Base-by-base conservation (phyloP, 345 rosid species). In the Litchi chinensis region DNA sequence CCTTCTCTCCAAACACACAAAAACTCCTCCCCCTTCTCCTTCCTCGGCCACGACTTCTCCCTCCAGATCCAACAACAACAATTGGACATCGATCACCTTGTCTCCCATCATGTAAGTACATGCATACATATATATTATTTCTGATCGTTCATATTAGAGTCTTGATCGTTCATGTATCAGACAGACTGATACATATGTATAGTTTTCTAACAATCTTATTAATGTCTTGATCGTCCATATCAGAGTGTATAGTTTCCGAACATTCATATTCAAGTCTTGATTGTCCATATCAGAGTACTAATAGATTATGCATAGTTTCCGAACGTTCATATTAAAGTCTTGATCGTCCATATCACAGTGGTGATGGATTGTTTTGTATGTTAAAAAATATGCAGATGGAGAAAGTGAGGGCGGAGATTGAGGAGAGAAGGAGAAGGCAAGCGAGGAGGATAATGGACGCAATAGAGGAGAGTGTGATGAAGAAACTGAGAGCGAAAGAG, bases 11-110 rank as follows among this genome's bases (percentile, higher is more conserved):
- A 24, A 43, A 76, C 70, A 60, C 48, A 67, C 21, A 87, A 80
- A 70, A 73, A 83, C 52, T 56, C 70, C n/a, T 13, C 76, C 62
- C 79, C 87, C 18, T 87, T 82, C 48, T 87, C 95, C 21, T 90
- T 93, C 66, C 87, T 94, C 5, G 97, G 94, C 48, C 87, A 91
- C 28, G 95, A 90, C 77, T 26, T 90, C 26, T 88, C 91, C 11
- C 85, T 87, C 10, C 93, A 91, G 83, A 85, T 94, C 79, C 89
- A 90, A 48, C 95, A 87, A 26, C 95, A 92, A 37, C 95, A 92
- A 56, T 59, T 86, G 22, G 94, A 94, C 26, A 65, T 86, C 77
- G 91, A 94, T 73, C 87, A 71, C 37, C 89, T 91, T 73, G 75
- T 94, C 64, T 82, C 89, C 39, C 91, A 88, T 67, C 97, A 94